Evolutionary conservation across 129 eudicot genomes (phyloP).

Genomic region (Chrysanthemum lavandulifolium): DNA sequence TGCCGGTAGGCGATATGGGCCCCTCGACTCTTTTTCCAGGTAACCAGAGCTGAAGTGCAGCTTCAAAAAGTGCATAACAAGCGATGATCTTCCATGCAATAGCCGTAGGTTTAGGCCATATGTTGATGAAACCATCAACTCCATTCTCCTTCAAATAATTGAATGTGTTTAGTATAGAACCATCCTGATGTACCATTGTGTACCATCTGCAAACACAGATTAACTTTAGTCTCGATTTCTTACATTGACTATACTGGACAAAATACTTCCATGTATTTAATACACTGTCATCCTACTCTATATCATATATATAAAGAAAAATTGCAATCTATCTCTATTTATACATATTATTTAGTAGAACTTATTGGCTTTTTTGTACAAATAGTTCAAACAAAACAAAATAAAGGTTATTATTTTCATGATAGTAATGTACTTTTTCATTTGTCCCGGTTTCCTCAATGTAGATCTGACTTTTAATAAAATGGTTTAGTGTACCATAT

Average conservation of each 20-base stretch:
- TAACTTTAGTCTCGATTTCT: constrained; percentile 8
- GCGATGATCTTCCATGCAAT: constrained; percentile 82
- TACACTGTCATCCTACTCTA: no score
- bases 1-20: constrained; percentile 88
- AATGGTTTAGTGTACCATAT: no score
- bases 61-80: constrained; percentile 84
- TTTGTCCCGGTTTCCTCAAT: no score
- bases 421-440: no score
- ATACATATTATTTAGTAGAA: no score
- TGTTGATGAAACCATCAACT: constrained; percentile 57
- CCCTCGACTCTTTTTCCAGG: constrained; percentile 93
- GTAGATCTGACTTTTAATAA: no score
- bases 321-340: no score
- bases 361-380: no score
- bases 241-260: neutral
- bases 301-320: no score
- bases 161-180: constrained; percentile 63
- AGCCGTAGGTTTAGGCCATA: constrained; percentile 93
- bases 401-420: no score
- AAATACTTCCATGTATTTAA: no score
- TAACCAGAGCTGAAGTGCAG: constrained; percentile 77
- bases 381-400: no score
- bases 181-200: constrained; percentile 97
- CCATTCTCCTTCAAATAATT: constrained; percentile 59
- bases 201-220: constrained; percentile 74